Conservation (phyloP, 2,329 filamentous ascomycete genomes). For the Paracamarosporium sp. region DNA sequence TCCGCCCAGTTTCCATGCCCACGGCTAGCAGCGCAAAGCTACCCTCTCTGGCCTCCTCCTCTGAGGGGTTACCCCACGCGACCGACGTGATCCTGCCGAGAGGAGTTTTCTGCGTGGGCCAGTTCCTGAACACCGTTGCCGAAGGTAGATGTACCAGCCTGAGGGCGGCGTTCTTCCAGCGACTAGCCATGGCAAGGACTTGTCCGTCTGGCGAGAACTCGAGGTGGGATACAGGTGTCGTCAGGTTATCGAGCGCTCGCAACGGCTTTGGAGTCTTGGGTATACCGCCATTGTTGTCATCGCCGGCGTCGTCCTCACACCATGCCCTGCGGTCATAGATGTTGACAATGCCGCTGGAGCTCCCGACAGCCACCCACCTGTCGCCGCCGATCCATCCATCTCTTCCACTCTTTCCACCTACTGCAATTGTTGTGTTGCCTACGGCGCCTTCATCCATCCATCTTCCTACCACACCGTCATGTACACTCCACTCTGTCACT, state of each 20-base stretch:
- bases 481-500: conserved; percentile 85
- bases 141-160: conserved; percentile 87
- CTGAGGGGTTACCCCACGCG: conserved; percentile 52
- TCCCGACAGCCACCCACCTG: conserved; percentile 88
- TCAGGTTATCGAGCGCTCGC: conserved; percentile 81
- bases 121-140: conserved; percentile 95
- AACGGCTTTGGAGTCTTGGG: conserved; percentile 74
- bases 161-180: conserved; percentile 87
- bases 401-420: conserved; percentile 73
- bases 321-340: conserved; percentile 84
- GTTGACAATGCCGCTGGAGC: conserved; percentile 86
- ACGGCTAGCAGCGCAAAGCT: conserved; percentile 70
- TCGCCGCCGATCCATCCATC: conserved; percentile 73
- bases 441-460: conserved; percentile 93
- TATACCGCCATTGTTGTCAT: conserved; percentile 55
- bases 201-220: conserved; percentile 89
- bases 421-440: conserved; percentile 79
- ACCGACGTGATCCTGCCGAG: conserved; percentile 77
- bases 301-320: conserved; percentile 42
- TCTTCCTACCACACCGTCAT: conserved; percentile 72
- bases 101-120: conserved; percentile 91
- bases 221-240: conserved; percentile 81
- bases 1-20: conserved; percentile 86
- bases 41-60: conserved; percentile 68
- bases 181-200: conserved; percentile 83